Conservation (phyloP, 202 grass and related monocot species). For the Digitaria exilis region DNA sequence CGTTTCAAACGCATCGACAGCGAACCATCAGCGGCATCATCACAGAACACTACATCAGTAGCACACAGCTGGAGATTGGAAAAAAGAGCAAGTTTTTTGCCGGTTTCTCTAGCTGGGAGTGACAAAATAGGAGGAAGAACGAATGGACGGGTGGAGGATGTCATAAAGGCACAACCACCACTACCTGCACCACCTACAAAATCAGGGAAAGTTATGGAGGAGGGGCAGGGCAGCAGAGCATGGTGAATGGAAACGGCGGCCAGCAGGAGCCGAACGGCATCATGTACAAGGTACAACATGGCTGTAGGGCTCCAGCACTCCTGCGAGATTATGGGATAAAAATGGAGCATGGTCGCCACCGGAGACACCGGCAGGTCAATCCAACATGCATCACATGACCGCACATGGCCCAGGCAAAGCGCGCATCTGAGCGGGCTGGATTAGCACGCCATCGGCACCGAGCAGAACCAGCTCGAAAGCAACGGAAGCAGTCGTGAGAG, state of each 20-base stretch:
- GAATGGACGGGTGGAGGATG: slow-evolving; percentile 10
- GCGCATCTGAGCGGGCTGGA: slow-evolving; percentile 30
- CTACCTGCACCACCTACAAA: slow-evolving; percentile 41
- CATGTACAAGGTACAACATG: slow-evolving; percentile 43
- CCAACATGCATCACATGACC: slow-evolving; percentile 39
- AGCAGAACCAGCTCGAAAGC: slow-evolving; percentile 38
- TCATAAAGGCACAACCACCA: slow-evolving; percentile 47
- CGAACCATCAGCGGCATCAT: background rate
- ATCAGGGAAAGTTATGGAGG: slow-evolving; percentile 44
- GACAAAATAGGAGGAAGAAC: slow-evolving; percentile 21
- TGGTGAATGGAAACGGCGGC: slow-evolving; percentile 26
- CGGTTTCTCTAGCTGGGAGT: slow-evolving; percentile 3
- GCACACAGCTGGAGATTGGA: background rate
- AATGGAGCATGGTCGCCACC: slow-evolving; percentile 9
- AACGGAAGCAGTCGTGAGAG: background rate
- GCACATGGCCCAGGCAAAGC: slow-evolving; percentile 42
- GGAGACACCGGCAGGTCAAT: slow-evolving; percentile 7
- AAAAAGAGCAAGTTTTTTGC: background rate
- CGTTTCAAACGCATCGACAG: slow-evolving; percentile 1
- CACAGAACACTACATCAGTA: slow-evolving; percentile 3
- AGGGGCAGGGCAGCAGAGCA: background rate
- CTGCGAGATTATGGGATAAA: background rate
- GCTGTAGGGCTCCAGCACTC: background rate
- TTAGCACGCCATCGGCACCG: slow-evolving; percentile 42
- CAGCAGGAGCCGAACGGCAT: slow-evolving; percentile 37